Percentiles rank a stretch among this genome's conserved stretches.
These are phyloP conservation scores for Globisporangium uncinulatum DNA, from an alignment of 352 stramenopile genomes.

Conservation along the genomic window DNA sequence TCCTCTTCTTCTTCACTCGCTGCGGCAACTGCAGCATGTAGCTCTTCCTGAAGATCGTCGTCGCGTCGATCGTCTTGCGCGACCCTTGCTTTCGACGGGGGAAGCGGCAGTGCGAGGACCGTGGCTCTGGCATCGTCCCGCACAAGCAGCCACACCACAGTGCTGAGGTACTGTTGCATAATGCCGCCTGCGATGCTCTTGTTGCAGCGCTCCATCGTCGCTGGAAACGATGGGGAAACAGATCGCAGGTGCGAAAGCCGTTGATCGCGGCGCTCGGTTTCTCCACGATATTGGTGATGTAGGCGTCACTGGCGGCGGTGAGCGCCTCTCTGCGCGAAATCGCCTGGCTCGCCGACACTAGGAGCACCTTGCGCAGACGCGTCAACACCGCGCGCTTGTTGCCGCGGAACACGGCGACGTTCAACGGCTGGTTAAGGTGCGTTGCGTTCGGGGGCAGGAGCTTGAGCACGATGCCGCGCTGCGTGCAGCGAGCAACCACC, in stretches of 20 bases:
- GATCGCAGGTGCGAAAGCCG: constrained; percentile 3
- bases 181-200: too few relatives aligned
- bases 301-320: neutral
- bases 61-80: constrained; percentile 4
- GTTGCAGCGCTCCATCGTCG: too few relatives aligned
- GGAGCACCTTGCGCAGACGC: neutral
- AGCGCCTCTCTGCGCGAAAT: neutral
- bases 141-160: constrained; percentile 1
- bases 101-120: neutral
- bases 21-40: constrained; percentile 4
- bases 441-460: too few relatives aligned
- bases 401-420: too few relatives aligned
- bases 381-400: neutral
- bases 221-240: constrained; percentile 1
- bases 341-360: neutral
- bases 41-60: neutral
- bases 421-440: too few relatives aligned
- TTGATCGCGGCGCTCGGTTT: neutral
- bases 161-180: neutral
- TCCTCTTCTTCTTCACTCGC: too few relatives aligned
- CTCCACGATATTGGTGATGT: neutral
- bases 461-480: too few relatives aligned
- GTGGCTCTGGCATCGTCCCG: neutral
- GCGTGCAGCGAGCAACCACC: too few relatives aligned
- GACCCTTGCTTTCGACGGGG: neutral